Base-by-base conservation (phyloP, 2,329 filamentous ascomycete species). In the Penicillium sp. region DNA sequence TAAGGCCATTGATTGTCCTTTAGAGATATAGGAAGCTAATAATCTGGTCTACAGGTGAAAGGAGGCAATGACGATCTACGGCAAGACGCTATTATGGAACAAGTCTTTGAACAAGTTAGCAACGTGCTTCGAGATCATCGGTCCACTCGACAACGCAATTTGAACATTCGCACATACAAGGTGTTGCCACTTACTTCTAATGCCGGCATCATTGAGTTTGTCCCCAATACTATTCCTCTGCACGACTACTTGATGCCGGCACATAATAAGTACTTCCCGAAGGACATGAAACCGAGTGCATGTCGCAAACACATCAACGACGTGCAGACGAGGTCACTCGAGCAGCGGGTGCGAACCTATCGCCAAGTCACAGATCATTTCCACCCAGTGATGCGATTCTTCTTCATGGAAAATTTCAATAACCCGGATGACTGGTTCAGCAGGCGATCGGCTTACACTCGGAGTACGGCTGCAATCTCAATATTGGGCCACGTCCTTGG, bases 51-150 rank as follows among this genome's bases (percentile, higher is more conserved):
- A 58, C 61, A 85, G 79, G 86, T 96, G 69, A 99, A 99, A 79
- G 91, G 91, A 60, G 92, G 94, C 18, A 93, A 93, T 67, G 94
- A 99, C 70, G 93, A 99, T 69, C 82, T 99, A 12, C 89, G 95
- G 8, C 94, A 99, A 76, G 94, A 99, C 67, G 91, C 93, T 46
- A 99, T 86, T 78, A 99, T 99, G 95, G 95, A 99, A 73, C 94
- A 99, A 74, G 94, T 99, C 1, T 99, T 99, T 70, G 90, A 92
- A 58, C 91, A 96, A 73, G 94, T 97, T 21, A 97, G 91, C 57
- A 89, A 90, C 52, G 83, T 99, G 21, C 79, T 99, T 24, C 89
- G 90, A 69, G 87, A 90, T 49, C 91, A 97, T 71, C 87, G 90
- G 55, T 83, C 87, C 12, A 97, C 94, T 2, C 88, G 91, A 40